These are phyloP conservation scores for Venturia oleaginea DNA, from an alignment of 2,329 filamentous ascomycete genomes.

Conservation along the genomic window DNA sequence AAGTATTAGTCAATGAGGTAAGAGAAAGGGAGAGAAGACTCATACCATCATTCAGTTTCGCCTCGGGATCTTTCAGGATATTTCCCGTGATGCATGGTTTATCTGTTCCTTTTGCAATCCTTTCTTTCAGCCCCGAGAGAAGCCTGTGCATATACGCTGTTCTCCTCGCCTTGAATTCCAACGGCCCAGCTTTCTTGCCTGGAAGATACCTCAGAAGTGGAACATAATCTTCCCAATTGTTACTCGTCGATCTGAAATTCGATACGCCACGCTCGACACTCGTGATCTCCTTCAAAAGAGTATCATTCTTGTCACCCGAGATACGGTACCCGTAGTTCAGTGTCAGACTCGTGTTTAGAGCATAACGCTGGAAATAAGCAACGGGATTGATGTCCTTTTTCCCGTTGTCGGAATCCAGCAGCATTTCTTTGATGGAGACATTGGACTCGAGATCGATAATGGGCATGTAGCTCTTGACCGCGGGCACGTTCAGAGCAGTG, in stretches of 20 bases:
- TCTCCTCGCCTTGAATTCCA: constrained; percentile 36
- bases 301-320: constrained; percentile 51
- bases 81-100: constrained; percentile 62
- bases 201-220: constrained; percentile 59
- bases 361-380: constrained; percentile 45
- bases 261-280: constrained; percentile 67
- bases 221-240: constrained; percentile 83
- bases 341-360: constrained; percentile 46
- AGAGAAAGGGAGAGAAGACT: constrained; percentile 16
- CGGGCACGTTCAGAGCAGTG: constrained; percentile 38
- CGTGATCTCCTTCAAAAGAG: constrained; percentile 45
- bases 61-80: constrained; percentile 61
- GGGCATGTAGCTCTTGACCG: constrained; percentile 39
- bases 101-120: constrained; percentile 53
- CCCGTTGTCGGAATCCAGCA: constrained; percentile 55
- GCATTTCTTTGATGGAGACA: constrained; percentile 41
- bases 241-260: constrained; percentile 68
- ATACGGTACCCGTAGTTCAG: constrained; percentile 48
- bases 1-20: constrained; percentile 17
- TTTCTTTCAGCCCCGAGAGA: constrained; percentile 50
- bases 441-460: constrained; percentile 48
- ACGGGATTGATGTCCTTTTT: constrained; percentile 45
- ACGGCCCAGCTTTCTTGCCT: constrained; percentile 39
- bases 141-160: constrained; percentile 56
- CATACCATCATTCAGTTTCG: constrained; percentile 57